A percentile compares a stretch with the other conserved stretches of the same genome.
Evolutionary conservation across 441 rosid genomes (phyloP).

Genomic region (Gossypium davidsonii): DNA sequence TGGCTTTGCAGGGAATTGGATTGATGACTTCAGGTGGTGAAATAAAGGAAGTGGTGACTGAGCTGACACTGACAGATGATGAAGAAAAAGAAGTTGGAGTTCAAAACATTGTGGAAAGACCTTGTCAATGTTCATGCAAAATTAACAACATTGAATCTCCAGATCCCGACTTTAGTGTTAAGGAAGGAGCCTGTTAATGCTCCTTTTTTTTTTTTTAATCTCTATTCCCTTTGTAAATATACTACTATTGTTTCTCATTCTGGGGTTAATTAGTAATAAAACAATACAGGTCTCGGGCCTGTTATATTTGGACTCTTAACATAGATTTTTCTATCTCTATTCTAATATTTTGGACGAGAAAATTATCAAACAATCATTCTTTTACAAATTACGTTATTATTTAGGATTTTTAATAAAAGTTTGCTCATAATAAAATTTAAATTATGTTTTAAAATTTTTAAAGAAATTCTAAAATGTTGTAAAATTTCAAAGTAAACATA

Average conservation of each 20-base stretch:
- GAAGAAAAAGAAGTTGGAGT: neutral
- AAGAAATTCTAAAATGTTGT: too few relatives aligned
- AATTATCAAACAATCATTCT: too few relatives aligned
- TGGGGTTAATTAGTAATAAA: neutral
- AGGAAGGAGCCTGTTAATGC: slow-evolving; percentile 6
- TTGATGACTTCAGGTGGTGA: neutral
- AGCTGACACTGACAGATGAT: neutral
- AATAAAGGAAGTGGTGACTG: neutral
- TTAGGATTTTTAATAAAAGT: too few relatives aligned
- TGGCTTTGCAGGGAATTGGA: neutral
- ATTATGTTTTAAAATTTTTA: too few relatives aligned
- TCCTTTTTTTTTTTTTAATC: neutral
- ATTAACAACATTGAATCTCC: neutral
- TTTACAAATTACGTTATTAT: too few relatives aligned
- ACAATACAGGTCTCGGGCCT: too few relatives aligned
- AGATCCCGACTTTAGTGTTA: neutral
- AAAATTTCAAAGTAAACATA: too few relatives aligned
- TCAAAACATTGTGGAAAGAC: neutral
- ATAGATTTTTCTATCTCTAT: too few relatives aligned
- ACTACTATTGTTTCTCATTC: neutral
- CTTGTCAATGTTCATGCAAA: slow-evolving; percentile 8
- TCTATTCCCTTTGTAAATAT: too few relatives aligned
- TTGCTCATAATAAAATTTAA: too few relatives aligned
- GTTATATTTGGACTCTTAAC: too few relatives aligned
- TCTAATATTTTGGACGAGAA: too few relatives aligned